Evolutionary conservation across 345 rosid genomes (phyloP).

Genomic region (Heritiera littoralis): DNA sequence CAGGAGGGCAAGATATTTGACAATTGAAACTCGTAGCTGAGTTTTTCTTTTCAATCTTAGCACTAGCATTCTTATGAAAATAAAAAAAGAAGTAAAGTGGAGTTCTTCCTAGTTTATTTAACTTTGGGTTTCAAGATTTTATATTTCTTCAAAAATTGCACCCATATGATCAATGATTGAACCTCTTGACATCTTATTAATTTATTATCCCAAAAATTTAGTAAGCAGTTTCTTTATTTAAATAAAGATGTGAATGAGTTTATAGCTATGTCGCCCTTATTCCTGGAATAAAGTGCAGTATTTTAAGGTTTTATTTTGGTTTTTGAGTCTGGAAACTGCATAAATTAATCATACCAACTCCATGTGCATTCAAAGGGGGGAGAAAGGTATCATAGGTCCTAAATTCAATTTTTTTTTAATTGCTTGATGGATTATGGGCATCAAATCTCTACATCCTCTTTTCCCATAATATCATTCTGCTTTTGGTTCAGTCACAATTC

Average conservation of each 20-base stretch:
- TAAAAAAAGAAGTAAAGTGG: too few species aligned
- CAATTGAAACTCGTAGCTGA: not conserved
- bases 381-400: not conserved
- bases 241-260: not conserved
- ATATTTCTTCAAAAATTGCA: not conserved
- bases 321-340: not conserved
- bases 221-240: not conserved
- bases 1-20: not conserved
- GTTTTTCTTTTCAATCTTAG: not conserved
- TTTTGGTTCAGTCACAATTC: not conserved
- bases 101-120: not conserved
- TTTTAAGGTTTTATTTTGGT: not conserved
- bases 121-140: not conserved
- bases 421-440: not conserved
- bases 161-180: not conserved
- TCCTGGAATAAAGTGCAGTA: not conserved
- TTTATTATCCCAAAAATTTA: not conserved
- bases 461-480: not conserved
- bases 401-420: not conserved
- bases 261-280: not conserved
- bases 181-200: not conserved
- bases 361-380: not conserved
- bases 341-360: not conserved
- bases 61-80: not conserved
- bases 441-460: not conserved